phyloP scores from a whole-genome alignment of 2,329 filamentous ascomycete genomes.

The Gremmenia infestans region DNA sequence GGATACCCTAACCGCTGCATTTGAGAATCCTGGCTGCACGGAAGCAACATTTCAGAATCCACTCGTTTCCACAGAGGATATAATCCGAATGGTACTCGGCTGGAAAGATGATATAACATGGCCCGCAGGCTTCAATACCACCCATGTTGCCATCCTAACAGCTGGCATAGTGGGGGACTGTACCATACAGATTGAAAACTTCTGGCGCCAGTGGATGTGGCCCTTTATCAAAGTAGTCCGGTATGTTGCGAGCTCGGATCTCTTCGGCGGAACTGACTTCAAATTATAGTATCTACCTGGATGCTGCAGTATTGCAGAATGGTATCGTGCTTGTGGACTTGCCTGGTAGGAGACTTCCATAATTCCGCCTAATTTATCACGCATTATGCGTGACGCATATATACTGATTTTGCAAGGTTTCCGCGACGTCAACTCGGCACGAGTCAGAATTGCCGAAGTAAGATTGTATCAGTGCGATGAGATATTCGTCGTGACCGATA shows the following conservation, averaged over 20 bases:
- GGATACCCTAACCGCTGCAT: conserved; percentile 9
- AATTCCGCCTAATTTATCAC: not conserved
- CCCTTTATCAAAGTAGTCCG: conserved; percentile 15
- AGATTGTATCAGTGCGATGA: conserved; percentile 15
- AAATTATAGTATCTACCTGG: conserved; percentile 8
- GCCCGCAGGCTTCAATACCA: conserved; percentile 7
- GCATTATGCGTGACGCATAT: too few species aligned
- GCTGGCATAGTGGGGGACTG: conserved; percentile 2
- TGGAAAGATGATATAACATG: conserved; percentile 11
- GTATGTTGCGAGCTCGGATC: not conserved
- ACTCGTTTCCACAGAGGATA: conserved; percentile 1
- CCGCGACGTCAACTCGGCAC: conserved; percentile 12
- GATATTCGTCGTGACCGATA: conserved; percentile 12
- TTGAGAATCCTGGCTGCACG: conserved; percentile 4
- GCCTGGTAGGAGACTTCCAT: conserved; percentile 4
- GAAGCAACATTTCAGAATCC: conserved; percentile 4
- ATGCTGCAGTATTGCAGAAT: conserved; percentile 7
- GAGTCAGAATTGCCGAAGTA: conserved; percentile 10
- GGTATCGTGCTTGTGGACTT: conserved; percentile 15
- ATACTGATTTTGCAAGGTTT: conserved; percentile 11
- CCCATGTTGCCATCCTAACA: not conserved
- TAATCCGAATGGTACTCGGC: conserved; percentile 4
- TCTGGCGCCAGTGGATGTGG: conserved; percentile 7
- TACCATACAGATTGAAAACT: conserved; percentile 2
- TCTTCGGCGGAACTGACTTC: not conserved